A percentile compares a stretch with the other conserved stretches of the same genome.
Conservation (phyloP, 192 early-diverging fungal genomes). For the Spizellomyces punctatus region DNA sequence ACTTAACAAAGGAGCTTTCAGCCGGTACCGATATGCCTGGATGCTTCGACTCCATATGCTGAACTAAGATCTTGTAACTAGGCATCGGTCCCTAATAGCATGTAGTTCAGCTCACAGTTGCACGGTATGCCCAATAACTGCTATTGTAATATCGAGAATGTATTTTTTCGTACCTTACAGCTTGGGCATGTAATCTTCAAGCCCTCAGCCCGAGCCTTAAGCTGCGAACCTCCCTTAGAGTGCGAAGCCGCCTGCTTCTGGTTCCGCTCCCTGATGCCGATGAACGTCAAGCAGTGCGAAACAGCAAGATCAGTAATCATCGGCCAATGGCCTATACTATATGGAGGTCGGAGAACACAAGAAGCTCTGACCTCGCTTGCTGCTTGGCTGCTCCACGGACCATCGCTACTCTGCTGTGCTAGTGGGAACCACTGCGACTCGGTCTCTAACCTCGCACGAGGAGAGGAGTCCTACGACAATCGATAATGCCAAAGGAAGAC, state of each 20-base stretch:
- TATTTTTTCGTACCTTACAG: conserved; percentile 19
- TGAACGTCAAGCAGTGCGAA: neutral
- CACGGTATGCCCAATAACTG: neutral
- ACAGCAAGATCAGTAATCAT: neutral
- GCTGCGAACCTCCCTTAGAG: conserved; percentile 25
- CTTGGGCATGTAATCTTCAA: conserved; percentile 29
- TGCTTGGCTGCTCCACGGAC: conserved; percentile 30
- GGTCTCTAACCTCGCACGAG: neutral
- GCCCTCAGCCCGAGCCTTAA: conserved; percentile 33
- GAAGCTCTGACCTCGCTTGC: conserved; percentile 27
- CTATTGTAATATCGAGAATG: neutral
- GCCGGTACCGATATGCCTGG: conserved; percentile 23
- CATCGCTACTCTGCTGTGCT: conserved; percentile 8
- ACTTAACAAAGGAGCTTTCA: conserved; percentile 20
- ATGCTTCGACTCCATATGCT: conserved; percentile 39
- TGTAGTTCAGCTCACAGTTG: too few species aligned
- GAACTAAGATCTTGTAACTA: conserved; percentile 33
- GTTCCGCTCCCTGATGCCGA: conserved; percentile 19
- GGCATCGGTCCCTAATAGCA: conserved; percentile 29
- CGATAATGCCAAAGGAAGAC: too few species aligned
- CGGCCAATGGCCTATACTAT: neutral
- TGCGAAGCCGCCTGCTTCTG: conserved; percentile 12
- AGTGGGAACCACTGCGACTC: neutral
- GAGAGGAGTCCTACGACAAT: neutral
- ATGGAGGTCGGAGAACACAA: neutral